A percentile compares a stretch with the other conserved stretches of the same genome.
Evolutionary conservation across 2,329 filamentous ascomycete species (phyloP).

Genomic region (Fusarium transvaalense): DNA sequence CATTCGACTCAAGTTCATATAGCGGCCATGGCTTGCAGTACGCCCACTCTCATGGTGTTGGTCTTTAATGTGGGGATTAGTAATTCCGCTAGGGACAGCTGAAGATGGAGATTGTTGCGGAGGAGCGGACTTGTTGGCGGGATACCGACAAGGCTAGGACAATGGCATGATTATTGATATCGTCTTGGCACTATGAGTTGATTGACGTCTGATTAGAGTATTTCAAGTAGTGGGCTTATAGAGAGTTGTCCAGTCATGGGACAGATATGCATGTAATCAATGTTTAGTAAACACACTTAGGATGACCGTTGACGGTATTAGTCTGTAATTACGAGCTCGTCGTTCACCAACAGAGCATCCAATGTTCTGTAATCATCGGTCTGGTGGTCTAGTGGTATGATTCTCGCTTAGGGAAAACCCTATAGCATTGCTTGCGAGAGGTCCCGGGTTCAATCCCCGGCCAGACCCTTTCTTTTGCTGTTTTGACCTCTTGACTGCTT

Average conservation of each 20-base stretch:
- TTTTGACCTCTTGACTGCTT: fast-evolving
- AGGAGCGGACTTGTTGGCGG: conserved; percentile 42
- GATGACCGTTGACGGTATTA: fast-evolving
- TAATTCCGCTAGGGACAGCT: conserved; percentile 37
- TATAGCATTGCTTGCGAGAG: conserved; percentile 57
- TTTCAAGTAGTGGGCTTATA: not conserved
- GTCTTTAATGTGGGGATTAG: conserved; percentile 36
- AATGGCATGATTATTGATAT: not conserved
- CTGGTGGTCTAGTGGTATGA: conserved; percentile 76
- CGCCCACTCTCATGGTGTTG: conserved; percentile 5
- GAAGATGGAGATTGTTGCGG: conserved; percentile 19
- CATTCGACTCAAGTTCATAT: conserved; percentile 12
- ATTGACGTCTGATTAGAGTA: not conserved
- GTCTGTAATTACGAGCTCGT: fast-evolving
- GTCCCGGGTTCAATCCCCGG: conserved; percentile 63
- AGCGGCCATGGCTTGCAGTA: conserved; percentile 37
- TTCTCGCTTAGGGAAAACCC: conserved; percentile 74
- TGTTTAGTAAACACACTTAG: not conserved
- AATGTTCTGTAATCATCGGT: conserved; percentile 45
- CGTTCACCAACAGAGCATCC: conserved; percentile 7
- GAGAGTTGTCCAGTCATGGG: not conserved
- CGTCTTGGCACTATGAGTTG: not conserved
- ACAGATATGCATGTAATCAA: not conserved
- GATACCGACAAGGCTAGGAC: too few species aligned
- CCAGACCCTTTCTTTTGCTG: conserved; percentile 54